These are phyloP conservation scores for Hortiboletus campestris DNA, from an alignment of 768 basidiomycete species.

Conservation along the genomic window DNA sequence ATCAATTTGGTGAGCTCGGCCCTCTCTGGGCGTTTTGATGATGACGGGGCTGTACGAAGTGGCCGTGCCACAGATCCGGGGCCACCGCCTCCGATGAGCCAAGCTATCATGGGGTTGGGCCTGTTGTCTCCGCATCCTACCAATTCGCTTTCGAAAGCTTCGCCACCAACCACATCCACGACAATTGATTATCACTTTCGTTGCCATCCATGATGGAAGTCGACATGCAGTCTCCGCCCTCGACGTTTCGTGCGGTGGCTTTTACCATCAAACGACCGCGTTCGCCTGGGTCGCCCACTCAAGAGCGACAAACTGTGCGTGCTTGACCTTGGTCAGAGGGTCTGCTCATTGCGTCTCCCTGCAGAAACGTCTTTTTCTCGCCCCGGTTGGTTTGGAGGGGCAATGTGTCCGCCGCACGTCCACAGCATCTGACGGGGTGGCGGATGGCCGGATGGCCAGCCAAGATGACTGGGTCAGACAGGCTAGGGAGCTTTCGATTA, in stretches of 20 bases:
- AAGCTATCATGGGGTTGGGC: background rate
- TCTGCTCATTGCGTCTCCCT: background rate
- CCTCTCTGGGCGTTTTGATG: background rate
- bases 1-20: background rate
- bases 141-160: background rate
- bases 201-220: conserved; percentile 47
- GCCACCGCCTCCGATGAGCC: background rate
- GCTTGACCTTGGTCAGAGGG: background rate
- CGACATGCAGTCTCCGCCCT: conserved; percentile 47
- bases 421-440: conserved; percentile 15
- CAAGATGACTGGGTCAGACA: conserved; percentile 78
- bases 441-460: conserved; percentile 34
- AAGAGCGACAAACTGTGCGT: conserved; percentile 56
- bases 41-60: background rate
- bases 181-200: background rate
- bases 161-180: background rate
- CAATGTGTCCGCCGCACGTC: conserved; percentile 32
- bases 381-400: conserved; percentile 27
- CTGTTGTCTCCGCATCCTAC: background rate
- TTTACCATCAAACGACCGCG: conserved; percentile 52
- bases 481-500: conserved; percentile 62
- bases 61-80: conserved; percentile 4
- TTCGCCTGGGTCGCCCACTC: conserved; percentile 50
- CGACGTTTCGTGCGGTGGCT: conserved; percentile 38
- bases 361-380: conserved; percentile 61